Evolutionary conservation across 2,329 filamentous ascomycete genomes (phyloP), one percentile per base, ranked within the genome.

Genomic region (Ophiostoma piceae): DNA sequence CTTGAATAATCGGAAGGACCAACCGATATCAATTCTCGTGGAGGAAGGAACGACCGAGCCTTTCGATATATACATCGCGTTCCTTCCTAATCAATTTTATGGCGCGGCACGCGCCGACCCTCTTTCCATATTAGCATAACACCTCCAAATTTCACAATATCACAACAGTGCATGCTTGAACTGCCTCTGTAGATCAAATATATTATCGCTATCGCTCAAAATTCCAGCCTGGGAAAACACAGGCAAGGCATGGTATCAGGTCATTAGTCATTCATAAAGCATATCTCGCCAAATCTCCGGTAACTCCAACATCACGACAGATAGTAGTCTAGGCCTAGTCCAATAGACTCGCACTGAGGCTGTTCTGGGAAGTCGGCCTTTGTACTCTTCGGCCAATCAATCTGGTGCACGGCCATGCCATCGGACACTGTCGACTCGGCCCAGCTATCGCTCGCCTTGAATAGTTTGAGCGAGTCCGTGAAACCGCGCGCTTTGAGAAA

Each of bases 341-440:
- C 81, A 68, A 85, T 73, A 62, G 78, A 79, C 14, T 78, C 78
- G 72, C 85, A 87, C 77, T 87, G 84, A 74, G 80, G 74, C 71
- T 81, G 74, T 76, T 87, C 85, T 37, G 80, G 77, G 71, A 85
- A 87, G 0, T 75, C 73, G 0, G 75, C 77, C 69, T 77, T 74
- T 22, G 65, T 75, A 76, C 73, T 76, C 22, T 16, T 7, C 73
- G 75, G 83, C 81, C 71, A 85, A 78, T 81, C 77, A 71, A 83
- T 81, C 72, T 82, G 80, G 72, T 85, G 76, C 67, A 82, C 74
- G 70, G 81, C 81, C 69, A 83, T 77, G 74, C 78, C 11, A 3
- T 66, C 71, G 74, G 79, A 64, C 73, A 77, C 75, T 71, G 76
- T 73, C 71, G 79, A 73, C 67, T 79, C 68, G 81, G 77, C 32